Evolutionary conservation across 371 early-diverging fungal species (phyloP).

Genomic region (Parasitella parasitica): DNA sequence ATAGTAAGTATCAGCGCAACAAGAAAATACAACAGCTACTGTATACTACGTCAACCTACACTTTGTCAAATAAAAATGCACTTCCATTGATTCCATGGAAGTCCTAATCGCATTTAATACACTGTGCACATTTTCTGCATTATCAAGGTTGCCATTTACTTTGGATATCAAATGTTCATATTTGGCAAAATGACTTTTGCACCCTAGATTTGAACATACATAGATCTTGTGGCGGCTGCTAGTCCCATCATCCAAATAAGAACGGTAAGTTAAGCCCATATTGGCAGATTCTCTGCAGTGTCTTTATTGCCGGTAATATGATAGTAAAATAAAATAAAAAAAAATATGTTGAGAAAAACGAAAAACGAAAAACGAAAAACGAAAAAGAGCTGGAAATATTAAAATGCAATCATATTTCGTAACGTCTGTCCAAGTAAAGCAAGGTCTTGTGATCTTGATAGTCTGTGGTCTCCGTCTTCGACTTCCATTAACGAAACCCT

Average conservation of each 20-base stretch:
- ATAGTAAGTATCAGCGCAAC: not conserved
- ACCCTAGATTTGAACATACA: constrained; percentile 65
- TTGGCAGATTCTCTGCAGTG: not conserved
- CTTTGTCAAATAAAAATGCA: constrained; percentile 63
- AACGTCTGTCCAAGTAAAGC: not conserved
- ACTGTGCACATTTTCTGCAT: not conserved
- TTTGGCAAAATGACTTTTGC: constrained; percentile 76
- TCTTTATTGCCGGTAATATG: not conserved
- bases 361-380: not conserved
- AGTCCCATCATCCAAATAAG: constrained; percentile 48
- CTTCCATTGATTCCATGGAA: constrained; percentile 66
- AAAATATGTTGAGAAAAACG: not conserved
- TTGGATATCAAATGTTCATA: constrained; percentile 63
- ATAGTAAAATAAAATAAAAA: not conserved
- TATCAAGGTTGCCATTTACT: constrained; percentile 28
- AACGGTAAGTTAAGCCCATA: constrained; percentile 64
- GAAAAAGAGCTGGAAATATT: not conserved
- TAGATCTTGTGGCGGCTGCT: constrained; percentile 36
- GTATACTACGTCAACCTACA: constrained; percentile 40
- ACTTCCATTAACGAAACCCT: constrained; percentile 24
- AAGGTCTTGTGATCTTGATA: constrained; percentile 37
- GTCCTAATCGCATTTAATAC: constrained; percentile 23
- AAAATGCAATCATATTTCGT: not conserved
- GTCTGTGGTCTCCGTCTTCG: constrained; percentile 41
- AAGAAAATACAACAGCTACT: not conserved